Conservation (phyloP, 164 flowering plant species). For the Magnolia sinica region DNA sequence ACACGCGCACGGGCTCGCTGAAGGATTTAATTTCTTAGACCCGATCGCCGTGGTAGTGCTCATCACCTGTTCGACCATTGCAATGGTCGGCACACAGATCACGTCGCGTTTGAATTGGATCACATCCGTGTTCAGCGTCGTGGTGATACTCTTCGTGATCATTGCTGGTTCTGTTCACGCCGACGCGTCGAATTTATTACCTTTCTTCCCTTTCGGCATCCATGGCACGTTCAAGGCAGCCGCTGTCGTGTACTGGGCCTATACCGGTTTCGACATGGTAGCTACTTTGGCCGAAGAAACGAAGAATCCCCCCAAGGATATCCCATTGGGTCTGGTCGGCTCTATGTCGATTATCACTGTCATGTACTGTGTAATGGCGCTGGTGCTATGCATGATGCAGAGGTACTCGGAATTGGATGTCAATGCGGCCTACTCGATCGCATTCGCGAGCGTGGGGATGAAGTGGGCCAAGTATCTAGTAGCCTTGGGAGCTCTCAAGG, state of each 20-base stretch:
- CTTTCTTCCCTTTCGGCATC: slow-evolving; percentile 59
- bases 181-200: slow-evolving; percentile 41
- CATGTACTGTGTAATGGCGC: slow-evolving; percentile 71
- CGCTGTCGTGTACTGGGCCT: slow-evolving; percentile 74
- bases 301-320: slow-evolving; percentile 60
- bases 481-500: slow-evolving; percentile 65
- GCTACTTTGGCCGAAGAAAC: slow-evolving; percentile 93
- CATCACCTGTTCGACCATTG: slow-evolving; percentile 37
- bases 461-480: slow-evolving; percentile 76
- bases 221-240: slow-evolving; percentile 61
- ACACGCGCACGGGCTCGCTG: slow-evolving; percentile 25
- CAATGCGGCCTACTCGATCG: slow-evolving; percentile 71
- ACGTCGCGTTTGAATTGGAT: slow-evolving; percentile 59
- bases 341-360: slow-evolving; percentile 69
- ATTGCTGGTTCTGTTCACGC: slow-evolving; percentile 48
- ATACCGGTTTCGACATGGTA: slow-evolving; percentile 76
- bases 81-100: slow-evolving; percentile 46
- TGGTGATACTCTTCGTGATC: slow-evolving; percentile 44
- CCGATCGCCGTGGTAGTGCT: slow-evolving; percentile 58
- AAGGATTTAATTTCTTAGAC: slow-evolving; percentile 63
- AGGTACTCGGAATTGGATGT: slow-evolving; percentile 60
- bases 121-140: slow-evolving; percentile 30
- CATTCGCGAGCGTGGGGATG: slow-evolving; percentile 65
- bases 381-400: slow-evolving; percentile 59
- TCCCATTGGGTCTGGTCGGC: slow-evolving; percentile 71